These are phyloP conservation scores for Codiaeum variegatum DNA, from an alignment of 441 rosid genomes.

Conservation along the genomic window DNA sequence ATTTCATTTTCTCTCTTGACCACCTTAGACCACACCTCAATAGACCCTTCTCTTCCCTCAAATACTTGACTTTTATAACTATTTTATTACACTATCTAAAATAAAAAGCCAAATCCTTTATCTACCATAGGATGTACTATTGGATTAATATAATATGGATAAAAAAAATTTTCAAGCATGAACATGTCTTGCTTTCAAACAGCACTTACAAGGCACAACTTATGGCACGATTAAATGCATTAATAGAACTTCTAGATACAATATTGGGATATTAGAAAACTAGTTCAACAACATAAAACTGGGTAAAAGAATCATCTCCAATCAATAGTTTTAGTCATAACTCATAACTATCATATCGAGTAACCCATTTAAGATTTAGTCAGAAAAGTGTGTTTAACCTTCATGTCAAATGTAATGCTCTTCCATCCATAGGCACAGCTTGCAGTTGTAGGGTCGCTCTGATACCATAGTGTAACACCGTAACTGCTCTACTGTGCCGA, in stretches of 20 bases:
- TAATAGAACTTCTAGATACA: not conserved
- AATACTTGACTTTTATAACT: slow-evolving; percentile 75
- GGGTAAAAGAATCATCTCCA: not conserved
- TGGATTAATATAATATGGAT: not conserved
- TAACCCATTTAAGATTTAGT: not conserved
- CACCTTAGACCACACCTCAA: slow-evolving; percentile 85
- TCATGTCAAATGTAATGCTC: too few relatives aligned
- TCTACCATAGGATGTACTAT: not conserved
- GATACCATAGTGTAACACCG: too few relatives aligned
- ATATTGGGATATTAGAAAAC: not conserved
- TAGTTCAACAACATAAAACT: not conserved
- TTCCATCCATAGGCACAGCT: too few relatives aligned
- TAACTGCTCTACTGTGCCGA: too few relatives aligned
- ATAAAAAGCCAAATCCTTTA: slow-evolving; percentile 1
- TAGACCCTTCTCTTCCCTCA: slow-evolving; percentile 63
- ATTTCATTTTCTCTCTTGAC: slow-evolving; percentile 20
- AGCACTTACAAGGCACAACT: not conserved
- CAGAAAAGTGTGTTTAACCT: not conserved
- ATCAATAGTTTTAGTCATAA: not conserved
- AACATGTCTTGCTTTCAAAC: not conserved
- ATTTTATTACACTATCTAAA: slow-evolving; percentile 44
- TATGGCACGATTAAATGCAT: not conserved
- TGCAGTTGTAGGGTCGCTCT: too few relatives aligned
- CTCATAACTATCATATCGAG: not conserved
- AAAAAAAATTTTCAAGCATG: too few relatives aligned